Conservation (phyloP, 2,329 filamentous ascomycete genomes). For the Amylocarpus encephaloides region DNA sequence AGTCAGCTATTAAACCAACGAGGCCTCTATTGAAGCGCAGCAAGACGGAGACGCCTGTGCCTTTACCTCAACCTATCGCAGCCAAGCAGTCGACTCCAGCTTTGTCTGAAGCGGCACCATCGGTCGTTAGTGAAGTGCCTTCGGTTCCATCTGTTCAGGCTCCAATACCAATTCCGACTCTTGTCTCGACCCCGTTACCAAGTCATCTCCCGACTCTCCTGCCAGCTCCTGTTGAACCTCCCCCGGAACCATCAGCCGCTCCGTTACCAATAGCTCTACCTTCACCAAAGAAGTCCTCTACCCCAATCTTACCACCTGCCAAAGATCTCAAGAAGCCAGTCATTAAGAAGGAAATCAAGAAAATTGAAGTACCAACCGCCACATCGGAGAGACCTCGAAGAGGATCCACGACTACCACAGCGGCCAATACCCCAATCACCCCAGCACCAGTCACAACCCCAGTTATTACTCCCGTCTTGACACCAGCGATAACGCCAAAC, state of each 20-base stretch:
- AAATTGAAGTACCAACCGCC: slow-evolving; percentile 14
- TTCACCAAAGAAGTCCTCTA: slow-evolving; percentile 31
- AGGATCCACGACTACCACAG: slow-evolving; percentile 5
- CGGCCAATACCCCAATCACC: slow-evolving; percentile 5
- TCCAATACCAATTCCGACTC: slow-evolving; percentile 2
- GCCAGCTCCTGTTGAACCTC: slow-evolving; percentile 14
- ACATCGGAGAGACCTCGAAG: slow-evolving; percentile 8
- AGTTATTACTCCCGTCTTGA: neutral
- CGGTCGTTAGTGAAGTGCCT: slow-evolving; percentile 17
- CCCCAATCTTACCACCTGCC: slow-evolving; percentile 30
- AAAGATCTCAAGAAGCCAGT: slow-evolving; percentile 18
- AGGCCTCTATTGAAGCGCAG: slow-evolving; percentile 42
- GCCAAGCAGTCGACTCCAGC: slow-evolving; percentile 31
- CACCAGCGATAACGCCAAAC: neutral
- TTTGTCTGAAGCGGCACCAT: slow-evolving; percentile 16
- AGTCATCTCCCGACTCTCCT: slow-evolving; percentile 8
- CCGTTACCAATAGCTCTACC: slow-evolving; percentile 10
- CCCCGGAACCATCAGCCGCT: slow-evolving; percentile 9
- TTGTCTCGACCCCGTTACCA: slow-evolving; percentile 3
- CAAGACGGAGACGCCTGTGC: slow-evolving; percentile 53
- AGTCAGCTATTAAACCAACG: slow-evolving; percentile 14
- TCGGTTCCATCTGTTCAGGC: slow-evolving; percentile 4
- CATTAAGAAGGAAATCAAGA: slow-evolving; percentile 21
- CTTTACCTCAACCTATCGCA: slow-evolving; percentile 35
- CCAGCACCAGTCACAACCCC: slow-evolving; percentile 9